A percentile compares a stretch with the other conserved stretches of the same genome.
phyloP scores from a whole-genome alignment of 495 filamentous ascomycete species.

The Lasiosphaeria miniovina region DNA sequence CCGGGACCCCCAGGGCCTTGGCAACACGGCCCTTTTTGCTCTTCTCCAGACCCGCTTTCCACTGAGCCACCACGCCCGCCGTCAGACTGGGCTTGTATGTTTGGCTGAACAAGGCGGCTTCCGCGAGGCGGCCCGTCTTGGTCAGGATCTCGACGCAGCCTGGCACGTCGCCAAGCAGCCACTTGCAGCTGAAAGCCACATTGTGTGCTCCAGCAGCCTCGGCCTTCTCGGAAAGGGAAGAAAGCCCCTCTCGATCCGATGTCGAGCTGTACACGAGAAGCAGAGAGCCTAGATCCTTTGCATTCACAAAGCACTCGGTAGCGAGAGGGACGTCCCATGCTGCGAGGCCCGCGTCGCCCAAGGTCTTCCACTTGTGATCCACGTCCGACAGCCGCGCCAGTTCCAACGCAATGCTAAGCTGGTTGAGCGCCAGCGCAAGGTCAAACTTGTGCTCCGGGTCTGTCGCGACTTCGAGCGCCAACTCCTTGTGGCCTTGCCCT shows the following conservation, averaged over 20 bases:
- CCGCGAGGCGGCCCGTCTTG: constrained; percentile 72
- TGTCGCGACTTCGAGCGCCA: constrained; percentile 92
- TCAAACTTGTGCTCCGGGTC: constrained; percentile 97
- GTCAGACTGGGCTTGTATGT: constrained; percentile 89
- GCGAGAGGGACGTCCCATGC: constrained; percentile 86
- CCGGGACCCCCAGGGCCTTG: constrained; percentile 78
- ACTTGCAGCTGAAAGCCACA: constrained; percentile 84
- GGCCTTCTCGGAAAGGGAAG: constrained; percentile 67
- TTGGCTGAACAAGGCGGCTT: constrained; percentile 86
- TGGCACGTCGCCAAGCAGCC: constrained; percentile 79
- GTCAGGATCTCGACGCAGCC: constrained; percentile 78
- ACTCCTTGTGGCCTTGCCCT: constrained; percentile 92
- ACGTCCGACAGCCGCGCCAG: constrained; percentile 80
- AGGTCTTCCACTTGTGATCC: constrained; percentile 96
- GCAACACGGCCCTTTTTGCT: constrained; percentile 78
- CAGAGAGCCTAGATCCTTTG: constrained; percentile 85
- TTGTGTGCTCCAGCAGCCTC: constrained; percentile 78
- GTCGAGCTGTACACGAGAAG: constrained; percentile 84
- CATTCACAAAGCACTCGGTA: constrained; percentile 85
- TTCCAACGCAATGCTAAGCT: constrained; percentile 78
- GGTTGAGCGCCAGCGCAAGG: constrained; percentile 76
- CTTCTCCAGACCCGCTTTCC: constrained; percentile 80
- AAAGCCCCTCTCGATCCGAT: constrained; percentile 68
- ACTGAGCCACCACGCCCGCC: constrained; percentile 61
- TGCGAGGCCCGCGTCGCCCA: constrained; percentile 85